Conservation (phyloP, 2,329 filamentous ascomycete species). For the Cordyceps sp. region DNA sequence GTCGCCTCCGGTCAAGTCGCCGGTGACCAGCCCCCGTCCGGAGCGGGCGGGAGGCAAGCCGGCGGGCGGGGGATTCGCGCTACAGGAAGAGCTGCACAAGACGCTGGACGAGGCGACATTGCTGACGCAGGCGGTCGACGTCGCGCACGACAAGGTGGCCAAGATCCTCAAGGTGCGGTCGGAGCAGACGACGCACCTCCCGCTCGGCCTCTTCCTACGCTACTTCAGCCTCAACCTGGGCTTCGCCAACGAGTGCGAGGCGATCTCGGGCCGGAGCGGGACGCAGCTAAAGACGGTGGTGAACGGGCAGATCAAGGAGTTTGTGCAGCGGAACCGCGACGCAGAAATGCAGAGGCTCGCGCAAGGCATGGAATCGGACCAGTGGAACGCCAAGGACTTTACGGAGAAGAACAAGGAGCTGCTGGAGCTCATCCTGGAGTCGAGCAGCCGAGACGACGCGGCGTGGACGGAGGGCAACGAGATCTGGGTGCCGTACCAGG, state of each 20-base stretch:
- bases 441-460: conserved; percentile 52
- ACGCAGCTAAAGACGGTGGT: conserved; percentile 62
- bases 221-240: conserved; percentile 72
- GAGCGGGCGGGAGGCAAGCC: conserved; percentile 11
- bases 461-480: conserved; percentile 47
- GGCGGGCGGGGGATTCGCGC: conserved; percentile 20
- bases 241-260: conserved; percentile 76
- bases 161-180: conserved; percentile 63
- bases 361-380: conserved; percentile 62
- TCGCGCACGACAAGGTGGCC: conserved; percentile 59
- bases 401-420: conserved; percentile 40
- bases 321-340: conserved; percentile 56
- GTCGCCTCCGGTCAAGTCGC: conserved; percentile 33
- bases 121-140: conserved; percentile 64
- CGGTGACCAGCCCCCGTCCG: conserved; percentile 32
- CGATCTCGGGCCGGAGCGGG: conserved; percentile 64
- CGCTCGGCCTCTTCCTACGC: conserved; percentile 54
- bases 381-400: conserved; percentile 68
- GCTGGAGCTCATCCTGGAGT: conserved; percentile 47
- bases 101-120: conserved; percentile 63
- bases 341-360: conserved; percentile 58
- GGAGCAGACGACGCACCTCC: conserved; percentile 53
- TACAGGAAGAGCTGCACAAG: conserved; percentile 62
- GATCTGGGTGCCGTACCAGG: conserved; percentile 36
- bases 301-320: conserved; percentile 68